Percentiles rank a stretch among this genome's conserved stretches.
Evolutionary conservation across 306 rosid genomes (phyloP).

Genomic region (Trifolium subterraneum): DNA sequence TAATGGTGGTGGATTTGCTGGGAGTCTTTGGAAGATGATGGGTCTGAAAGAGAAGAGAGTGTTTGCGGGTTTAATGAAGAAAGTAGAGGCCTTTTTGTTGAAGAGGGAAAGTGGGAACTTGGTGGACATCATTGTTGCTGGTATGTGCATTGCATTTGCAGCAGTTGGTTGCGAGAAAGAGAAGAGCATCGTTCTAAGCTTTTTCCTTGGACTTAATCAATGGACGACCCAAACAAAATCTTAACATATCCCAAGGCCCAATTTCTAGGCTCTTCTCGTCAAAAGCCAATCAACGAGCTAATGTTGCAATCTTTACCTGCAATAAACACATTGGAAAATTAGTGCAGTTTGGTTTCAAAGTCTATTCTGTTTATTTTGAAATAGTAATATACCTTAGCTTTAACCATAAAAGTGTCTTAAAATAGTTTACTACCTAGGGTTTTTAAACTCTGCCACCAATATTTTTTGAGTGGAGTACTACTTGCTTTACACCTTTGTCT

Average conservation of each 20-base stretch:
- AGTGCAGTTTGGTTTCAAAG: background rate
- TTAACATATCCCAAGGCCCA: background rate
- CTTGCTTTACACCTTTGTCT: background rate
- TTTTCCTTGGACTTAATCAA: background rate
- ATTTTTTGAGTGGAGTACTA: background rate
- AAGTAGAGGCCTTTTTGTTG: conserved; percentile 21
- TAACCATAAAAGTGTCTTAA: background rate
- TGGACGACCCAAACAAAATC: background rate
- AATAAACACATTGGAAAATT: background rate
- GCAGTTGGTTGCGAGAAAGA: background rate
- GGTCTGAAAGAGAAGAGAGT: conserved; percentile 49
- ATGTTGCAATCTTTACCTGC: background rate
- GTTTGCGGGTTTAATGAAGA: conserved; percentile 15
- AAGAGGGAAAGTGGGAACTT: conserved; percentile 41
- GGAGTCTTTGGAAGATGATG: conserved; percentile 69
- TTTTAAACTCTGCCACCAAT: background rate
- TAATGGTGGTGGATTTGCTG: conserved; percentile 37
- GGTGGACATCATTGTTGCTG: conserved; percentile 49
- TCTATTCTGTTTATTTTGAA: background rate
- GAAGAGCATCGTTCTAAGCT: background rate
- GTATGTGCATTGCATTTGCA: conserved; percentile 1
- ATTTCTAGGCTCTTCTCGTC: background rate
- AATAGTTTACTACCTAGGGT: background rate
- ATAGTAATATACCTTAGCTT: background rate
- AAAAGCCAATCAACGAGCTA: background rate